Conservation (phyloP, 768 basidiomycete species). For the Mycena indigotica region DNA sequence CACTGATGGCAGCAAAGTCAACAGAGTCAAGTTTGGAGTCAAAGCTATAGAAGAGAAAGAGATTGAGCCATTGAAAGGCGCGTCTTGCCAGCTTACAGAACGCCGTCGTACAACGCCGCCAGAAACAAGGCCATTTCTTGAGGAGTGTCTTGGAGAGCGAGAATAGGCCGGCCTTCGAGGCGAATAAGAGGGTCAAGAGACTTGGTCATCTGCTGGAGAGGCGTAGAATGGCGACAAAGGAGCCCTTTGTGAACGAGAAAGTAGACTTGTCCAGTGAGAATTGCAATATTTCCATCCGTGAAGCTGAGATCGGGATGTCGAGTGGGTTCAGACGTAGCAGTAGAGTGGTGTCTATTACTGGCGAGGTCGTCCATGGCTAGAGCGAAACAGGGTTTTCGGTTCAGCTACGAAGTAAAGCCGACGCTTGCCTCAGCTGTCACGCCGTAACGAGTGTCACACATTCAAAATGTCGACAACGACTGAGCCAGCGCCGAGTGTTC, state of each 20-base stretch:
- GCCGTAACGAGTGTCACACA: too few relatives aligned
- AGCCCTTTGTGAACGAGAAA: conserved; percentile 73
- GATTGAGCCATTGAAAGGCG: conserved; percentile 5
- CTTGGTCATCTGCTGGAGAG: conserved; percentile 46
- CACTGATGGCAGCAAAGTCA: conserved; percentile 57
- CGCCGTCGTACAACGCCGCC: conserved; percentile 67
- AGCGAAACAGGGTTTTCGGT: too few relatives aligned
- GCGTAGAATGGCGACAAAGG: conserved; percentile 61
- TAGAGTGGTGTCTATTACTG: background rate
- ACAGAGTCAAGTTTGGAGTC: conserved; percentile 46
- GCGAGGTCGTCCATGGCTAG: background rate
- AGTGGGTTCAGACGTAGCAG: conserved; percentile 29
- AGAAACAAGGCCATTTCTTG: conserved; percentile 62
- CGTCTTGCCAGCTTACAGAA: conserved; percentile 47
- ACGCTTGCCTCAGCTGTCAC: too few relatives aligned
- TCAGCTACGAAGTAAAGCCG: too few relatives aligned
- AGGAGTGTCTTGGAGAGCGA: conserved; percentile 56
- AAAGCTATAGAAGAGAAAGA: conserved; percentile 37
- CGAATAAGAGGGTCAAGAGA: conserved; percentile 31
- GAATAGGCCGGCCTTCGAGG: conserved; percentile 61
- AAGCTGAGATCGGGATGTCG: conserved; percentile 62
- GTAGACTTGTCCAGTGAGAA: conserved; percentile 58
- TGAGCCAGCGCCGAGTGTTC: conserved; percentile 41
- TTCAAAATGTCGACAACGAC: too few relatives aligned
- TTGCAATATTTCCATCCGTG: conserved; percentile 67